These are phyloP conservation scores for Tuber melanosporum DNA, from an alignment of 495 filamentous ascomycete species.

Conservation along the genomic window DNA sequence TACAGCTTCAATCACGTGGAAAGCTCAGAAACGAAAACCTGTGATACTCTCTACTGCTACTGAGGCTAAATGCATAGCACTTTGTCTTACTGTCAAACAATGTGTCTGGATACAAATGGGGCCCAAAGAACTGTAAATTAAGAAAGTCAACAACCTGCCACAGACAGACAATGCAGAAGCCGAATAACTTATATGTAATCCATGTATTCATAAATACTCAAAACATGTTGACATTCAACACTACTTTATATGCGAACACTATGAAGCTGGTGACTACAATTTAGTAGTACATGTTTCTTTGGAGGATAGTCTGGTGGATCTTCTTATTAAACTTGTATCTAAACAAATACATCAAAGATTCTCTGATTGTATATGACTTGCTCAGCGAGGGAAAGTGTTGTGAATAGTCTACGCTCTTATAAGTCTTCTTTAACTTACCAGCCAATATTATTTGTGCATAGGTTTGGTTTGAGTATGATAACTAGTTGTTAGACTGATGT, in stretches of 20 bases:
- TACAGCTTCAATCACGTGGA: background rate
- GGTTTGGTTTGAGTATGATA: too few relatives aligned
- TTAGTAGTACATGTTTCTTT: constrained; percentile 2
- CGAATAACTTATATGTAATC: constrained; percentile 6
- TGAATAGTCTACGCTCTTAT: too few relatives aligned
- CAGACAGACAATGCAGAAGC: background rate
- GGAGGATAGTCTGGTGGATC: constrained; percentile 9
- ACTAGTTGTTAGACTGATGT: too few relatives aligned
- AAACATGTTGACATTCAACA: constrained; percentile 20
- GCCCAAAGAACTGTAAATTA: background rate
- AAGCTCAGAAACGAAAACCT: constrained; percentile 7
- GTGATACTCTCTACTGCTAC: constrained; percentile 8
- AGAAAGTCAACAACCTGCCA: background rate
- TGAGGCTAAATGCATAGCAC: constrained; percentile 17
- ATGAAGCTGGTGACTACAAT: too few relatives aligned
- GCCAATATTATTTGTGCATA: too few relatives aligned
- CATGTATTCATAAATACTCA: background rate
- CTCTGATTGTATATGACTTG: too few relatives aligned
- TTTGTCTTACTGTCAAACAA: constrained; percentile 5
- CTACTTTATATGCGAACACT: background rate
- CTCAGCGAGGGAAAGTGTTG: too few relatives aligned
- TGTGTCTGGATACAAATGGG: constrained; percentile 7
- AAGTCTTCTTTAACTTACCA: too few relatives aligned
- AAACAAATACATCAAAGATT: too few relatives aligned
- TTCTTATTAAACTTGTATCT: constrained; percentile 3